Evolutionary conservation across 805 yeast species (phyloP).

Genomic region (Metschnikowia colocasiae): DNA sequence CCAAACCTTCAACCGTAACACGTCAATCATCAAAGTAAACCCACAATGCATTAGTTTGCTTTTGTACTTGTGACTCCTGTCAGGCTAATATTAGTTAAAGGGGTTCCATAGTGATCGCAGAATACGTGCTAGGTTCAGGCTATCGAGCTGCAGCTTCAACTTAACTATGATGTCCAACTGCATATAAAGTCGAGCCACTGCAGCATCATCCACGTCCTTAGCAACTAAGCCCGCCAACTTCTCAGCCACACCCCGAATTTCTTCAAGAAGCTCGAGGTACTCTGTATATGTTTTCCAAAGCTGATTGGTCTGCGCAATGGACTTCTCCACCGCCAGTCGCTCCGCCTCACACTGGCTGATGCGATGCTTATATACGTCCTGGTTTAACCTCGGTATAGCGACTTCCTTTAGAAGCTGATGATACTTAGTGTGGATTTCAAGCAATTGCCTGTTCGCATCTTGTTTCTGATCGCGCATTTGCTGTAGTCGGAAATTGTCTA

Average conservation of each 20-base stretch:
- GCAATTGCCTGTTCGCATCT: constrained; percentile 23
- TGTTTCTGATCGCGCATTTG: constrained; percentile 19
- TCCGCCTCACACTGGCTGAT: constrained; percentile 1
- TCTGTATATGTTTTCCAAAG: constrained; percentile 13
- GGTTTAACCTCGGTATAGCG: constrained; percentile 28
- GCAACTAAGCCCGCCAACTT: constrained; percentile 6
- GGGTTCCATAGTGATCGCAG: not conserved
- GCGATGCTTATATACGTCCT: constrained; percentile 15
- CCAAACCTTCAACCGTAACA: not conserved
- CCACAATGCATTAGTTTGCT: not conserved
- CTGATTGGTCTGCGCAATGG: constrained; percentile 1
- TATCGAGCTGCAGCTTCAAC: constrained; percentile 7
- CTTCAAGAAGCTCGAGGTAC: constrained; percentile 11
- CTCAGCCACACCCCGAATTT: constrained; percentile 1
- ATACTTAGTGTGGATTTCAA: constrained; percentile 24
- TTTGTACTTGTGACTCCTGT: not conserved
- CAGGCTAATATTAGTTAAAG: not conserved
- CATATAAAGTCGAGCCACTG: constrained; percentile 11
- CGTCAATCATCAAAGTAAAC: not conserved
- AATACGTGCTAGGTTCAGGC: not conserved
- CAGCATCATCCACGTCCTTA: constrained; percentile 7
- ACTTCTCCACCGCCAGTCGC: not conserved
- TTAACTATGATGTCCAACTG: constrained; percentile 14
- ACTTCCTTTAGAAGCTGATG: constrained; percentile 26
- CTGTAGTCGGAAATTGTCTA: constrained; percentile 27